Base-by-base conservation (phyloP, 345 rosid genomes). In the Carallia pectinifolia region DNA sequence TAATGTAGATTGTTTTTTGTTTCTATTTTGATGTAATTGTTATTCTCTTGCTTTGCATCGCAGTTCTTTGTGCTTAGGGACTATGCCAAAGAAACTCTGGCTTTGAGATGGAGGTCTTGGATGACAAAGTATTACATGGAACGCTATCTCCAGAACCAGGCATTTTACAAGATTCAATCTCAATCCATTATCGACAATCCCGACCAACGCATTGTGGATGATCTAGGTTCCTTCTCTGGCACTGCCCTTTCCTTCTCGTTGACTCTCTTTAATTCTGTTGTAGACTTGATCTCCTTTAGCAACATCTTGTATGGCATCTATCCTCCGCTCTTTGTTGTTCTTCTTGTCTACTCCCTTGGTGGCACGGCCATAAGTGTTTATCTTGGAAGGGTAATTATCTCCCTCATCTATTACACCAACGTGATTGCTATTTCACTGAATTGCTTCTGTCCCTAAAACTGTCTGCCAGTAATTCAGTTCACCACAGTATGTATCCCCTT, bases 21-120 rank as follows among this genome's bases (percentile, higher is more conserved):
- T 38, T 17, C 7, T 4, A 0, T 33, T n/a, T 4, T 53, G 30
- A 7, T 19, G 18, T n/a, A 30, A 39, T 16, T 69, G 31, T 37
- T 39, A 29, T 54, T 16, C 39, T 19, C 7, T 27, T 53, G 7
- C 64, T 66, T 70, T 75, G 74, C 67, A 68, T 70, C 74, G 75
- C 93, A 94, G 98, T 70, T 94, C 71, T 94, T 94, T 73, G 98
- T 91, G 59, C 80, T 94, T 40, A 84, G 98, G 82, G 98, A 94
- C 83, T 94, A 89, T 74, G 92, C 97, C 2, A 88, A 84, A 69
- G 98, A 94, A 72, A 84, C 79, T 44, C 89, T 93, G 68, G 73
- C 96, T 56, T 74, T 94, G 70, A 80, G 98, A 76, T 94, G 98
- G 98, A 87, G 98, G 75, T 87, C 95, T 62, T 94, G 98, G 98